A percentile compares a stretch with the other conserved stretches of the same genome.
phyloP scores from a whole-genome alignment of 1,284 basidiomycete species.

The Gastroboletus turbinatus region DNA sequence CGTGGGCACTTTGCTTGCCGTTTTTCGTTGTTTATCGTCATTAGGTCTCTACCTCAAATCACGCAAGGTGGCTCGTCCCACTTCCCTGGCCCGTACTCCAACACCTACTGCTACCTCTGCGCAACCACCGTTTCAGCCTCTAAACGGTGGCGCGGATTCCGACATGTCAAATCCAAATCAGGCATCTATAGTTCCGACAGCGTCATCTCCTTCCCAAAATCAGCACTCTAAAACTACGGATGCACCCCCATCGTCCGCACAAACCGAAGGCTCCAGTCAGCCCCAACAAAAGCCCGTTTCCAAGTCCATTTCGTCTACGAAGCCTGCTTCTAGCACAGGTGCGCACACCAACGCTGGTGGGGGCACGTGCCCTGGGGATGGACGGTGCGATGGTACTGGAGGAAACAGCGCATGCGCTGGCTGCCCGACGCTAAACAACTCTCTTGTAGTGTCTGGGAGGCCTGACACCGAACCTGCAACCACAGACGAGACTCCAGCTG shows the following conservation, averaged over 20 bases:
- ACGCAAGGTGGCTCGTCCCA: constrained; percentile 56
- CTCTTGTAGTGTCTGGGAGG: constrained; percentile 46
- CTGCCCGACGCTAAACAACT: constrained; percentile 93
- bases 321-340: constrained; percentile 30
- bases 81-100: constrained; percentile 44
- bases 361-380: constrained; percentile 93
- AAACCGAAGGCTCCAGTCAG: constrained; percentile 25
- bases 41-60: constrained; percentile 71
- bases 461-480: constrained; percentile 34
- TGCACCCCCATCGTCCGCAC: constrained; percentile 25
- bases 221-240: constrained; percentile 37
- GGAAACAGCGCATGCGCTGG: constrained; percentile 89
- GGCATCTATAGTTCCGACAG: constrained; percentile 24
- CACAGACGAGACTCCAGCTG: constrained; percentile 18
- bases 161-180: constrained; percentile 39
- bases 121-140: constrained; percentile 32
- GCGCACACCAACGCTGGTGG: constrained; percentile 37
- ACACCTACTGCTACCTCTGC: constrained; percentile 35
- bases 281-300: constrained; percentile 29
- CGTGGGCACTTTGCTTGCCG: constrained; percentile 38
- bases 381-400: constrained; percentile 92
- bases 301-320: constrained; percentile 24
- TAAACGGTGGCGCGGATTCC: constrained; percentile 30
- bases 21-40: constrained; percentile 33
- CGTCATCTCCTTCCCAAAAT: constrained; percentile 30